These are phyloP conservation scores for Arachis hypogaea DNA, from an alignment of 306 rosid genomes.

Conservation along the genomic window DNA sequence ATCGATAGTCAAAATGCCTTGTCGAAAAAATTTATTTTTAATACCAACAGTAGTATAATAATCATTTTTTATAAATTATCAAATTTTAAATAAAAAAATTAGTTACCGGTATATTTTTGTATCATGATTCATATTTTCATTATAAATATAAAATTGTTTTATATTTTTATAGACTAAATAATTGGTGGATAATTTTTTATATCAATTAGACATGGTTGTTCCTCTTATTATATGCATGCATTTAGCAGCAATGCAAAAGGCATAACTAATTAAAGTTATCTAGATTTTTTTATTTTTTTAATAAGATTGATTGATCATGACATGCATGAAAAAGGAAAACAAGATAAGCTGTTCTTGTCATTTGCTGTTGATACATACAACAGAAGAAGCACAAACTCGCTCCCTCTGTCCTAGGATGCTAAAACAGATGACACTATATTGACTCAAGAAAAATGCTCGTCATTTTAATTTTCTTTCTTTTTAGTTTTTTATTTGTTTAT, in stretches of 20 bases:
- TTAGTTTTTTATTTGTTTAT: too few species aligned
- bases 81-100: too few species aligned
- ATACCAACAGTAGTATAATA: too few species aligned
- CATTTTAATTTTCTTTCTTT: constrained; percentile 1
- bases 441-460: constrained; percentile 32
- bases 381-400: not conserved
- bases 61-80: too few species aligned
- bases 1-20: too few species aligned
- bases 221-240: not conserved
- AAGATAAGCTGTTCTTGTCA: constrained; percentile 3
- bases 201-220: too few species aligned
- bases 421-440: not conserved
- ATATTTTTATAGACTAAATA: too few species aligned
- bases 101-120: too few species aligned
- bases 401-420: constrained; percentile 33
- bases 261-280: not conserved
- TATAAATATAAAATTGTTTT: too few species aligned
- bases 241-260: not conserved
- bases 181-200: too few species aligned
- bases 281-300: not conserved
- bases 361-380: not conserved
- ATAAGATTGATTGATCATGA: not conserved
- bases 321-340: not conserved
- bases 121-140: too few species aligned
- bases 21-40: too few species aligned